phyloP scores from a whole-genome alignment of 2,329 filamentous ascomycete species.

The Xylaria sp. region DNA sequence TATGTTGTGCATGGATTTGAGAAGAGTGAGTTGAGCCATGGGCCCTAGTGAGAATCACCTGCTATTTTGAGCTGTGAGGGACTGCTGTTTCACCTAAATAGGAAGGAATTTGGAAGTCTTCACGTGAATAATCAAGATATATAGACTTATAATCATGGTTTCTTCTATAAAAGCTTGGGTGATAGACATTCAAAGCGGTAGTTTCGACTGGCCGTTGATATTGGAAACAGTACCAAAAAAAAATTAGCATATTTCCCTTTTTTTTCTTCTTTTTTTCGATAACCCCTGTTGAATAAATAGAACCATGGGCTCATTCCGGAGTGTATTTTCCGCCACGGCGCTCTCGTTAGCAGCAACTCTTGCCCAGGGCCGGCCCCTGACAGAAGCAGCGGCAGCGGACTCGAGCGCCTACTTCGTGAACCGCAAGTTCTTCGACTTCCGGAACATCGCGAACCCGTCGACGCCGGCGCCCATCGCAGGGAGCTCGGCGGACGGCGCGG shows the following conservation, averaged over 20 bases:
- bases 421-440: constrained; percentile 63
- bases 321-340: constrained; percentile 7
- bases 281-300: too few relatives aligned
- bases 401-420: constrained; percentile 53
- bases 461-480: constrained; percentile 43
- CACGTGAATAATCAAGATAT: neutral
- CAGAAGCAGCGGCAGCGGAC: neutral
- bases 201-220: constrained; percentile 1
- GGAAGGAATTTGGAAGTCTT: constrained; percentile 20
- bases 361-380: constrained; percentile 27
- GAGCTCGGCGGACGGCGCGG: constrained; percentile 42
- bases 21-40: neutral
- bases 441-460: constrained; percentile 49
- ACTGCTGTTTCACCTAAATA: constrained; percentile 13
- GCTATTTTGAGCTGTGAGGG: constrained; percentile 8
- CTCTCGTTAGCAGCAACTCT: constrained; percentile 15
- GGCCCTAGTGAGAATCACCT: constrained; percentile 8
- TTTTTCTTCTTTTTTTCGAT: neutral
- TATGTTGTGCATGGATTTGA: constrained; percentile 25
- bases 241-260: neutral
- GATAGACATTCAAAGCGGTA: neutral
- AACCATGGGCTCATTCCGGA: constrained; percentile 20
- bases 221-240: neutral
- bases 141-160: neutral
- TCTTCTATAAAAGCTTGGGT: too few relatives aligned